Base-by-base conservation (phyloP, 1,139 yeast genomes). In the Kodamaea fungicola region DNA sequence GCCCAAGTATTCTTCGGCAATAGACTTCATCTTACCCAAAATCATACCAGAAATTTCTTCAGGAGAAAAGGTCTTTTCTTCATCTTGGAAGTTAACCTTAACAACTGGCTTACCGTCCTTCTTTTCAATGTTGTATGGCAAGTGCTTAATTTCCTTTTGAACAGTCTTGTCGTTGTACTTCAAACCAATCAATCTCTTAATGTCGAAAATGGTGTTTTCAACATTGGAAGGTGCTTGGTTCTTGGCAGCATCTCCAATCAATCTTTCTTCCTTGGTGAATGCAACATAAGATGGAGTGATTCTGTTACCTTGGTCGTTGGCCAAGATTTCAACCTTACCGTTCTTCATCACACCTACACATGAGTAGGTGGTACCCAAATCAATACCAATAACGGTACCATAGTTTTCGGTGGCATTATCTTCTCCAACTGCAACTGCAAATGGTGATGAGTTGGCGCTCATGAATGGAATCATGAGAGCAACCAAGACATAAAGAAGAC, bases 301-400 rank as follows among this genome's bases (percentile, higher is more conserved):
- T 73, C 96, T 83, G 71, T 86, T 86, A 71, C 96, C 96, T 72
- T 88, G 96, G 63, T 88, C 96, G 61, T 88, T 88, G 52, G 96
- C 96, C 55, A 88, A 71, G 52, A 88, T 88, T 67, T 87, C 96
- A 42, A 89, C 96, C 57, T 87, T 82, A 49, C 95, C 96, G 45
- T 82, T 77, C 64, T 84, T 83, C 95, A 88, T 86, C 33, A 86
- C 95, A 58, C 95, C 96, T 35, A 88, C 96, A 78, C 96, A 88
- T 7, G 96, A 87, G 68, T 87, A 87, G 24, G 73, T 67, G 33
- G 96, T 87, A 57, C 96, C 96, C 63, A 89, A 77, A 73, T 84
- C 94, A 48, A 84, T 84, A 62, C 94, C 94, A 54, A 84, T 83
- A 31, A 83, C 92, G 6, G 90, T 83, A 52, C 90, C 92, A 50